Percentiles rank a stretch among this genome's conserved stretches.
phyloP scores from a whole-genome alignment of 2,329 filamentous ascomycete genomes.

The Aspergillus pseudotamarii region DNA sequence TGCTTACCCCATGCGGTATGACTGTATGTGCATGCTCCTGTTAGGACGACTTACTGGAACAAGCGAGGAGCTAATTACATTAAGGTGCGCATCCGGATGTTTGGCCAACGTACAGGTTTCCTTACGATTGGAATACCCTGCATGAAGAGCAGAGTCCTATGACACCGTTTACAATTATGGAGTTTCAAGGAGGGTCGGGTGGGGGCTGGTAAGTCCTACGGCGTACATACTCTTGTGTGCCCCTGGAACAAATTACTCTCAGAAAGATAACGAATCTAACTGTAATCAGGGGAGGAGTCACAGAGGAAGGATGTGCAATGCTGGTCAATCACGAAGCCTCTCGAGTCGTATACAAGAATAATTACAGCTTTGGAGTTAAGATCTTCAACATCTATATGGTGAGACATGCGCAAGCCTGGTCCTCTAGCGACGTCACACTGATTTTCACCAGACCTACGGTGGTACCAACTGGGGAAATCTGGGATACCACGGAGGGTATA shows the following conservation, averaged over 20 bases:
- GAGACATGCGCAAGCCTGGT: not conserved
- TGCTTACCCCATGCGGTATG: constrained; percentile 8
- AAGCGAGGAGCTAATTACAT: not conserved
- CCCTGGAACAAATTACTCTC: not conserved
- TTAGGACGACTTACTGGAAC: not conserved
- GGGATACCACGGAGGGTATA: constrained; percentile 67
- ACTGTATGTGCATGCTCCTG: not conserved
- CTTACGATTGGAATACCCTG: not conserved
- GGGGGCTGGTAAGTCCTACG: not conserved
- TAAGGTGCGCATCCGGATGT: not conserved
- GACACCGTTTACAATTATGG: constrained; percentile 7
- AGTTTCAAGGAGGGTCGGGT: constrained; percentile 10
- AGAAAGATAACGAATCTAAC: not conserved
- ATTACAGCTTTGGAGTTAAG: constrained; percentile 64
- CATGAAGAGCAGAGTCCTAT: constrained; percentile 6
- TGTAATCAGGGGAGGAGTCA: constrained; percentile 5
- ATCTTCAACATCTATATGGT: constrained; percentile 75
- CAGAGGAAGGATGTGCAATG: not conserved
- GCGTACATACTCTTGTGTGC: not conserved
- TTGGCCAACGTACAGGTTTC: not conserved
- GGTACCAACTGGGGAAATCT: constrained; percentile 83
- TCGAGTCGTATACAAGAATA: constrained; percentile 75
- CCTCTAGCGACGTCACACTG: constrained; percentile 23
- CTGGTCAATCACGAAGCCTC: constrained; percentile 5
- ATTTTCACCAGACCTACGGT: constrained; percentile 58